These are phyloP conservation scores for Rhizomucor miehei DNA, from an alignment of 371 early-diverging fungal species.

Conservation along the genomic window DNA sequence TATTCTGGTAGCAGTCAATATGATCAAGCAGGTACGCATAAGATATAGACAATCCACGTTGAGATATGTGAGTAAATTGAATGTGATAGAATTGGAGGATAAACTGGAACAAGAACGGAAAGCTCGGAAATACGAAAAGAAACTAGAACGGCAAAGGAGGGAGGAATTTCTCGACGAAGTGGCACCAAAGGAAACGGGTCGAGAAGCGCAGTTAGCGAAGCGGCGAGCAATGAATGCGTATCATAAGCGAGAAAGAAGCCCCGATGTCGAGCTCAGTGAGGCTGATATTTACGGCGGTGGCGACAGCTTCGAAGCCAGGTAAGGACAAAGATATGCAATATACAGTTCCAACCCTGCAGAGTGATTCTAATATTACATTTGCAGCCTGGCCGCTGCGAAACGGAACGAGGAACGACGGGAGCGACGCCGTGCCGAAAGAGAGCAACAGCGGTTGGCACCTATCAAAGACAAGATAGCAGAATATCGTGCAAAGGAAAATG, in stretches of 20 bases:
- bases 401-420: constrained; percentile 47
- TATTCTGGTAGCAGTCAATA: constrained; percentile 3
- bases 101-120: constrained; percentile 45
- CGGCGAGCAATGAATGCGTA: constrained; percentile 59
- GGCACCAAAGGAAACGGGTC: constrained; percentile 78
- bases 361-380: neutral
- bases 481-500: constrained; percentile 62
- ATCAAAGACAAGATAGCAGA: constrained; percentile 48
- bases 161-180: constrained; percentile 77
- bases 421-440: constrained; percentile 27
- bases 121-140: constrained; percentile 49
- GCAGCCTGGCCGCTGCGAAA: constrained; percentile 47
- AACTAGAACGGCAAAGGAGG: constrained; percentile 45
- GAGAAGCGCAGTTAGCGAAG: constrained; percentile 72
- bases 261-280: constrained; percentile 75
- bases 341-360: neutral
- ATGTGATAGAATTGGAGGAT: constrained; percentile 52
- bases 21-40: constrained; percentile 10
- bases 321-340: constrained; percentile 1
- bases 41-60: neutral
- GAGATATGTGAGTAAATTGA: neutral
- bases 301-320: constrained; percentile 54
- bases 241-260: constrained; percentile 67
- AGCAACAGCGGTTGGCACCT: constrained; percentile 36
- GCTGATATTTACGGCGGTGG: constrained; percentile 74